phyloP scores from a whole-genome alignment of 176 grass and related monocot species.

The Cymbopogon citratus region DNA sequence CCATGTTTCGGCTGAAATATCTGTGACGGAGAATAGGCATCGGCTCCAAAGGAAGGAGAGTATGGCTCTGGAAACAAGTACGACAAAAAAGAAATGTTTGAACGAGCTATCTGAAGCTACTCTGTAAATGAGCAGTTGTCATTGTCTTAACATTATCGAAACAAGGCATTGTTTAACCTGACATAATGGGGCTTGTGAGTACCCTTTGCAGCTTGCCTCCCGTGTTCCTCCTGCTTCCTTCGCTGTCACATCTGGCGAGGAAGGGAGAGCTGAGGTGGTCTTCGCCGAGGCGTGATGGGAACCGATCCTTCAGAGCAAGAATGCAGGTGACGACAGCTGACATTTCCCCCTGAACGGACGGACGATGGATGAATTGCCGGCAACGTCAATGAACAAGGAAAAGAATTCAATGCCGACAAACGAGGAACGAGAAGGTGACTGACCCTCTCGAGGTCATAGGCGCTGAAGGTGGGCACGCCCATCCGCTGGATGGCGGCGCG shows the following conservation, averaged over 20 bases:
- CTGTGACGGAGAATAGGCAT: constrained; percentile 23
- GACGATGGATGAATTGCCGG: not conserved
- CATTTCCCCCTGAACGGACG: constrained; percentile 40
- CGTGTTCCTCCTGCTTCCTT: constrained; percentile 29
- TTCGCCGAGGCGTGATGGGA: not conserved
- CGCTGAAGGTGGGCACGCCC: constrained; percentile 43
- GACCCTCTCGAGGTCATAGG: constrained; percentile 50
- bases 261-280: constrained; percentile 9
- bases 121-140: not conserved
- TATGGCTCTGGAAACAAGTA: constrained; percentile 37
- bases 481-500: constrained; percentile 41
- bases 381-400: not conserved
- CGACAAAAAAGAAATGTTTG: constrained; percentile 3
- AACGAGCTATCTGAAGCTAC: not conserved
- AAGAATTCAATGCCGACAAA: not conserved
- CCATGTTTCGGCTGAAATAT: constrained; percentile 54
- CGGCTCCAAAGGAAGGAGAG: constrained; percentile 23
- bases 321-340: constrained; percentile 38
- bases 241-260: constrained; percentile 36
- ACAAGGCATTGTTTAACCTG: constrained; percentile 25
- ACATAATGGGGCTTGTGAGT: constrained; percentile 51
- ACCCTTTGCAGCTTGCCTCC: constrained; percentile 40
- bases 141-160: not conserved
- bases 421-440: not conserved
- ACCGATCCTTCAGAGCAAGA: constrained; percentile 44